phyloP scores from a whole-genome alignment of 257 asterid species.

The Nicotiana undulata region DNA sequence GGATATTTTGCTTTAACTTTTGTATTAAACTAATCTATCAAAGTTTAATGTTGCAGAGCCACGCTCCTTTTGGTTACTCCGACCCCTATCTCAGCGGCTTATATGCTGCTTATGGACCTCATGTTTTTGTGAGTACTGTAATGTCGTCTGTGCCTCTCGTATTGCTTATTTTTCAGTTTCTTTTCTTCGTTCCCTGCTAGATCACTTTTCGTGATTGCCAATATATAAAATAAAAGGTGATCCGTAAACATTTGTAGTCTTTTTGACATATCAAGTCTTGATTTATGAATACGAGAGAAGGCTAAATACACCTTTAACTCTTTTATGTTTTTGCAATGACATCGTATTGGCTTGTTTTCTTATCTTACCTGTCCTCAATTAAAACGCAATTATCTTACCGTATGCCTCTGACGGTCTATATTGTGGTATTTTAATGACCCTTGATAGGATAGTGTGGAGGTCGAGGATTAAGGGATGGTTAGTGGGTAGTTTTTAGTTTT shows the following conservation, averaged over 20 bases:
- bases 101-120: constrained; percentile 60
- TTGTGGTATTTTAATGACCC: too few relatives aligned
- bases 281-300: too few relatives aligned
- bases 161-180: background rate
- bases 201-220: background rate
- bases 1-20: background rate
- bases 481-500: too few relatives aligned
- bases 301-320: too few relatives aligned
- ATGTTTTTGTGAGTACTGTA: constrained; percentile 41
- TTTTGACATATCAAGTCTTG: too few relatives aligned
- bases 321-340: too few relatives aligned
- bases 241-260: too few relatives aligned
- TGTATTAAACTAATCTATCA: background rate
- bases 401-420: too few relatives aligned
- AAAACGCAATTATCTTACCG: too few relatives aligned
- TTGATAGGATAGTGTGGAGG: too few relatives aligned
- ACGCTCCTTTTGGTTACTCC: constrained; percentile 45
- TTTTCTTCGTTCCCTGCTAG: background rate
- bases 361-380: background rate
- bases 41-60: constrained; percentile 22
- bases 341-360: background rate
- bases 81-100: constrained; percentile 59
- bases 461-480: too few relatives aligned
- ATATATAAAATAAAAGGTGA: background rate
- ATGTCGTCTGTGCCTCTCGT: background rate